Evolutionary conservation across 352 stramenopile genomes (phyloP), one percentile per base, ranked within the genome.

Genomic region (Phytophthora boehmeriae): DNA sequence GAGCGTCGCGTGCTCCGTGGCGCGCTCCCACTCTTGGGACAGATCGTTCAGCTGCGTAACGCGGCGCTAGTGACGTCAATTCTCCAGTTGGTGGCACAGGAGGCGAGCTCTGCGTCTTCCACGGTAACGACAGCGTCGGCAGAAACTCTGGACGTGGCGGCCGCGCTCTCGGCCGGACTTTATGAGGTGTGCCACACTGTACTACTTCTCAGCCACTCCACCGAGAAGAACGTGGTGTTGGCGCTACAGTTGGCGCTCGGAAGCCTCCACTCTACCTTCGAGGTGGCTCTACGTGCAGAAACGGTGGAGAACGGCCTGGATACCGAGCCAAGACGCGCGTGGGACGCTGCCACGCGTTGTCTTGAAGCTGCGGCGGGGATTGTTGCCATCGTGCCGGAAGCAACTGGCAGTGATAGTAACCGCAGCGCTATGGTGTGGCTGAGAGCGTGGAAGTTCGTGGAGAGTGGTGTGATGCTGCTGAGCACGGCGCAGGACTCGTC

Each of bases 191-290:
- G 69, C 58, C 70, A 85, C 46, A 80, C 78, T 16, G 68, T 90
- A 53, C 62, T 91, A 22, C 67, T 92, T 65, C 76, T 92, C 16
- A 83, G 79, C 66, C 86, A 81, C 63, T 86, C 81, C 25, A 92
- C 54, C 30, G 85, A 91, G 63, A 89, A 89, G 73, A 91, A 90
- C 67, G 78, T 82, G 46, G 43, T 78, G 30, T 48, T 73, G 35
- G 75, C 81, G 43, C 69, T 93, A 32, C 79, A 89, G 35, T 34
- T 83, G 46, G 73, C 69, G 28, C 77, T 79, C 19, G 19, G 38
- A 6, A 62, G 35, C 5, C 57, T 88, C 9, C 68, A 77, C 14
- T 48, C 76, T 35, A 79, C 71, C 25, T 88, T 89, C 55, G 58
- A 80, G 50, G 38, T 71, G 10, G 72, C 76, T 10, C 14, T 73